A percentile compares a stretch with the other conserved stretches of the same genome.
Evolutionary conservation across 2,329 filamentous ascomycete species (phyloP).

Genomic region (Blastomyces parvus): DNA sequence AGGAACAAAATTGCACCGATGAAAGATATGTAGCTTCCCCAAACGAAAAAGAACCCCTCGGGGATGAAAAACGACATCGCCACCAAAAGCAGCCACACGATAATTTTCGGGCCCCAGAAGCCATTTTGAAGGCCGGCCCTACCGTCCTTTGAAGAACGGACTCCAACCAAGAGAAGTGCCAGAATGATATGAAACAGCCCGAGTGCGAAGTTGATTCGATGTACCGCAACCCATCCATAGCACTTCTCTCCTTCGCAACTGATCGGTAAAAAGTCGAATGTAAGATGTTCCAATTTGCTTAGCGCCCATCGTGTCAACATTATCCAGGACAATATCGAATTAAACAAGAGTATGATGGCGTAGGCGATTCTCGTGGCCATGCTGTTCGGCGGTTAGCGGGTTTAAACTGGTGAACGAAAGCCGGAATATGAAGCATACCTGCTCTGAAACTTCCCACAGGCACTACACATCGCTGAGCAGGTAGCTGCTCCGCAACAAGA

Average conservation of each 20-base stretch:
- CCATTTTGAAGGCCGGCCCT: conserved; percentile 89
- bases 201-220: conserved; percentile 95
- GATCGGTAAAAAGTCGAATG: conserved; percentile 92
- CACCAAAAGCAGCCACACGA: conserved; percentile 77
- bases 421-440: conserved; percentile 47
- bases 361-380: conserved; percentile 96
- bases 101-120: conserved; percentile 96
- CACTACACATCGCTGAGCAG: conserved; percentile 89
- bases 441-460: conserved; percentile 94
- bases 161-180: conserved; percentile 73
- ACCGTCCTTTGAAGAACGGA: conserved; percentile 75
- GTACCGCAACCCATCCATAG: conserved; percentile 91
- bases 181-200: conserved; percentile 87
- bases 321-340: conserved; percentile 96
- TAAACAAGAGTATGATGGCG: conserved; percentile 85
- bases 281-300: conserved; percentile 84
- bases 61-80: conserved; percentile 93
- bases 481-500: conserved; percentile 96
- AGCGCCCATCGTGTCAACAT: conserved; percentile 99
- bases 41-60: conserved; percentile 87
- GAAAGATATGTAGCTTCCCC: conserved; percentile 89
- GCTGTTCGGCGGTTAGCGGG: conserved; percentile 41
- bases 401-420: conserved; percentile 3
- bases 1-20: conserved; percentile 86
- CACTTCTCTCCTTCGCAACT: conserved; percentile 84